Evolutionary conservation across 371 early-diverging fungal species (phyloP).

Genomic region (Paraphysoderma sedebokerense): DNA sequence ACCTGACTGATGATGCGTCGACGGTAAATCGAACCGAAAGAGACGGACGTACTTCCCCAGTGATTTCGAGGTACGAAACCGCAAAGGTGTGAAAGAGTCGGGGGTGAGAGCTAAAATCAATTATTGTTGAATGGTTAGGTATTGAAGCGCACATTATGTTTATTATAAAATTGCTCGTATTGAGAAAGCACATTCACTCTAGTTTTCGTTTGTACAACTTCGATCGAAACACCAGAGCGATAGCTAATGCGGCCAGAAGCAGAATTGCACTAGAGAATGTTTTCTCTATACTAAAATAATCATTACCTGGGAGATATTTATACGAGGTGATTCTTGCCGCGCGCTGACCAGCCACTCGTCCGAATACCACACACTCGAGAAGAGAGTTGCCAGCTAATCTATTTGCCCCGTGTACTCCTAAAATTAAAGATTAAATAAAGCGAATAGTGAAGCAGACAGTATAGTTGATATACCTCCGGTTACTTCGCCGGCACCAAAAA

Average conservation of each 20-base stretch:
- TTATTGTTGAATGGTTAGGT: not conserved
- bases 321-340: slow-evolving; percentile 14
- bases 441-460: too few relatives aligned
- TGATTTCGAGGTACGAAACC: not conserved
- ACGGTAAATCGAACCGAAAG: not conserved
- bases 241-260: too few relatives aligned
- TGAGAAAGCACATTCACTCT: too few relatives aligned
- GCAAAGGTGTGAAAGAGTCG: not conserved
- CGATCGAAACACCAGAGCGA: too few relatives aligned
- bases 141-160: not conserved
- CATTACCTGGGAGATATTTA: not conserved
- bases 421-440: slow-evolving; percentile 4
- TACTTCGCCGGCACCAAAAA: slow-evolving; percentile 85
- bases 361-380: slow-evolving; percentile 90
- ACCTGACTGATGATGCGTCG: not conserved
- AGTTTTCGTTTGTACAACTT: too few relatives aligned
- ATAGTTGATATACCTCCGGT: slow-evolving; percentile 51
- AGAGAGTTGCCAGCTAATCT: slow-evolving; percentile 96
- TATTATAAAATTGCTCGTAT: not conserved
- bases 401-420: slow-evolving; percentile 88
- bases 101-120: not conserved
- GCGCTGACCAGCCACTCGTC: slow-evolving; percentile 69
- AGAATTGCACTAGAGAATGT: too few relatives aligned
- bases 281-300: too few relatives aligned
- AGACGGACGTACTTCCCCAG: not conserved